Evolutionary conservation across 768 basidiomycete species (phyloP), one percentile per base, ranked within the genome.

Genomic region (Xerocomus spinulosus): DNA sequence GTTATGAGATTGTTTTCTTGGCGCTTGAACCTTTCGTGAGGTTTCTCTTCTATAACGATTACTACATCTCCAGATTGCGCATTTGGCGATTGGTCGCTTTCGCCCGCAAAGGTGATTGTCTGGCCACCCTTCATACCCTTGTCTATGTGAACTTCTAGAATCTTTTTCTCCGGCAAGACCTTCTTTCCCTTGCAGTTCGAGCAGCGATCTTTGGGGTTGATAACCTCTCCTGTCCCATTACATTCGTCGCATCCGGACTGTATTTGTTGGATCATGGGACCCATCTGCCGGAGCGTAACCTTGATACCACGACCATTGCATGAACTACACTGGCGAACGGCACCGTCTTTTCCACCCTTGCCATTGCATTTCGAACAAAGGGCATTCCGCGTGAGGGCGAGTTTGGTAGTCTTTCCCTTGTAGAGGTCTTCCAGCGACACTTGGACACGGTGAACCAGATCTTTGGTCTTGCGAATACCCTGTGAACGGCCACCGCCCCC

Each of bases 201-300:
- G 80, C 96, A 99, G 50, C 87, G 79, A 74, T 98, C 92, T 68
- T 93, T 97, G 48, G 72, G 63, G 67, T 92, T 93, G 75, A 99
- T 96, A 58, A 93, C 76, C 70, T 99, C 95, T 56, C 96, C 96
- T n/a, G 83, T 80, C 14, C 91, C 96, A 42, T 76, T 80, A 68
- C 96, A 99, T 14, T 97, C 96, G 64, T 86, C 83, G 73, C 96
- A 99, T 37, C 83, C 78, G 45, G 92, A 89, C 67, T 98, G 96
- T 57, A 98, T 90, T 71, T 99, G 95, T 70, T 99, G 96, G 59
- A 99, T 91, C 96, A 99, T 99, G 5, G 96, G 96, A 23, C 96
- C 96, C 82, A 99, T 89, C 68, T 98, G 96, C 52, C 96, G 88
- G 52, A 98, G 73, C 43, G 87, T 91, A 62, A 97, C 70, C 66